Conservation (phyloP, 1,284 basidiomycete genomes). For the Pseudomicrostroma phylloplanum region DNA sequence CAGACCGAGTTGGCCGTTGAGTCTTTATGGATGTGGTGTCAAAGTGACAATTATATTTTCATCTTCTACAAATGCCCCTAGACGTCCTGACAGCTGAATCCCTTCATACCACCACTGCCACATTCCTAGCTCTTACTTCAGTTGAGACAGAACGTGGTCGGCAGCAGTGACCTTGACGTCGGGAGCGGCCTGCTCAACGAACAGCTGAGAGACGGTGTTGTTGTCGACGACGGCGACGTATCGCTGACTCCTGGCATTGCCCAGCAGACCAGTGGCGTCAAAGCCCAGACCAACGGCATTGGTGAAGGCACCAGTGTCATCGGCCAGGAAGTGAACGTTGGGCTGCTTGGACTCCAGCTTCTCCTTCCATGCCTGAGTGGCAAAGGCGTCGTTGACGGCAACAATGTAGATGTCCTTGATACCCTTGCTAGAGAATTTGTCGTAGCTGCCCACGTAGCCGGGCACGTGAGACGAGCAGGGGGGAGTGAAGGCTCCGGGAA, state of each 20-base stretch:
- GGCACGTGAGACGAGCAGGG: conserved; percentile 49
- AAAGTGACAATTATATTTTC: too few relatives aligned
- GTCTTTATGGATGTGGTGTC: too few relatives aligned
- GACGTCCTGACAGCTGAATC: too few relatives aligned
- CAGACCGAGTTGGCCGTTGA: too few relatives aligned
- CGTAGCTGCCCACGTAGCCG: conserved; percentile 38
- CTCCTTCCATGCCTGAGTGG: conserved; percentile 45
- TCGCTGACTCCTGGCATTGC: conserved; percentile 34
- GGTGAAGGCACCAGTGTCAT: conserved; percentile 47
- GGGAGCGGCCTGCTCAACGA: conserved; percentile 38
- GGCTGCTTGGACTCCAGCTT: conserved; percentile 29
- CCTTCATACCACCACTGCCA: too few relatives aligned
- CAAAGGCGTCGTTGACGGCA: conserved; percentile 45
- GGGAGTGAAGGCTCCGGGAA: conserved; percentile 27
- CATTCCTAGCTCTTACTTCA: conserved; percentile 12
- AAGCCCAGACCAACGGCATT: conserved; percentile 39
- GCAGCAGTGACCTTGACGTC: conserved; percentile 38
- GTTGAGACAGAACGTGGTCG: conserved; percentile 34
- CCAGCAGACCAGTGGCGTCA: conserved; percentile 42
- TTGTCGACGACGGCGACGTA: conserved; percentile 35
- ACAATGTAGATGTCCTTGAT: conserved; percentile 41
- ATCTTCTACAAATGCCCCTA: too few relatives aligned
- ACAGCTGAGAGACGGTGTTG: conserved; percentile 34
- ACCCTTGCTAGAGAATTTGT: conserved; percentile 40
- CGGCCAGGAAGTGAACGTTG: conserved; percentile 42